phyloP scores from a whole-genome alignment of 441 rosid species.

The Omphalea diandra region DNA sequence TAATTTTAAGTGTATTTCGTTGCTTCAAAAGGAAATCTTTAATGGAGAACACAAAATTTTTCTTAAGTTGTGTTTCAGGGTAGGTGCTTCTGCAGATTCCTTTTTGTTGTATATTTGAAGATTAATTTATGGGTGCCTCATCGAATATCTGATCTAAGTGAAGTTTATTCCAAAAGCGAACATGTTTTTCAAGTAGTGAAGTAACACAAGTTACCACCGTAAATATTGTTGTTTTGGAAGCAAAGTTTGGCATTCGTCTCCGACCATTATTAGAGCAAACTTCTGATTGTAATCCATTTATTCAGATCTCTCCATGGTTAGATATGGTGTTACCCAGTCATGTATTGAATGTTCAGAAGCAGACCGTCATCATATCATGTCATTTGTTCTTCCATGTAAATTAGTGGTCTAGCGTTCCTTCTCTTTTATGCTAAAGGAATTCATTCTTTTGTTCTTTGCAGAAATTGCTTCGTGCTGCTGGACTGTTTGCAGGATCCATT shows the following conservation, averaged over 20 bases:
- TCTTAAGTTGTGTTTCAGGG: background rate
- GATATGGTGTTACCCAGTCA: background rate
- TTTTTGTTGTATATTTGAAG: background rate
- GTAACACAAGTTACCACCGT: background rate
- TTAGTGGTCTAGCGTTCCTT: background rate
- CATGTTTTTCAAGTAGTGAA: background rate
- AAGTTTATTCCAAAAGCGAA: constrained; percentile 2
- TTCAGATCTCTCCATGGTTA: background rate
- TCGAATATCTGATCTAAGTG: background rate
- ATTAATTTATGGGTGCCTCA: background rate
- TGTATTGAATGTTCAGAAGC: background rate
- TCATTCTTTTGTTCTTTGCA: constrained; percentile 26
- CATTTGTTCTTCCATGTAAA: background rate
- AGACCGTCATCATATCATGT: background rate
- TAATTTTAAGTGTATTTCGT: background rate
- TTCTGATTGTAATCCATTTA: background rate
- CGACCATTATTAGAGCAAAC: background rate
- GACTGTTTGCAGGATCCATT: constrained; percentile 70
- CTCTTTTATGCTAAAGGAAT: background rate
- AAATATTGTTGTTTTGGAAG: background rate
- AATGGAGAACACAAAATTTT: background rate
- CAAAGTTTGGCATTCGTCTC: background rate
- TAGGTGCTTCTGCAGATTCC: background rate
- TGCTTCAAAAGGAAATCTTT: background rate
- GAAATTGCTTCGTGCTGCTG: constrained; percentile 73